Base-by-base conservation (phyloP, 257 asterid species). In the Solanum bulbocastanum region DNA sequence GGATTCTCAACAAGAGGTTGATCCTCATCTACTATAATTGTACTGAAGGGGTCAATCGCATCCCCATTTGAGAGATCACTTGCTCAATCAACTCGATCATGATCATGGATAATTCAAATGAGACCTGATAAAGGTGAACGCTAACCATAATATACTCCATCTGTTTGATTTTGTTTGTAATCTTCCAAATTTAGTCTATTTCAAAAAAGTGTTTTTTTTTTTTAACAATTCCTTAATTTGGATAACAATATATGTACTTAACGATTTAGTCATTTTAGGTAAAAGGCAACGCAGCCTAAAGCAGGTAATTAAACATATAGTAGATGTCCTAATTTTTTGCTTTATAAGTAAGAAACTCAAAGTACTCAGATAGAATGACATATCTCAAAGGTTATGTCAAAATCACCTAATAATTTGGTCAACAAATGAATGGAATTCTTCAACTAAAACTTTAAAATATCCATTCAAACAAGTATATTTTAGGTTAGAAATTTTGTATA, bases 331-430 rank as follows among this genome's bases (percentile, higher is more conserved):
- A 49, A 82, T 82, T 49, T 25, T 49, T 25, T 32, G 69, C 20
- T 82, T 82, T 82, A 30, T 20, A 52, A 52, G 74, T 35, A 44
- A 86, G 69, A 58, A 86, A 49, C 84, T 49, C 85, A 23, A 46
- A 37, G 8, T n/a, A n/a, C 6, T 27, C 37, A 30, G 5, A 10
- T 32, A 37, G 65, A 69, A 30, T 37, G 74, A 22, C 60, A 27
- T 49, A 62, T 20, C 35, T n/a, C 15, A 65, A 42, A 39, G 68
- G 71, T 87, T 89, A 90, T 85, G 88, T 88, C 79, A 68, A 58
- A 44, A 33, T 89, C 89, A 83, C 46, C 89, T 74, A 88, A 27
- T 32, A 88, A 75, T 90, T 86, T 89, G 95, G 93, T 91, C 92
- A 87, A 93, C 95, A 87, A 90, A 89, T 90, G 79, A 75, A 83